A percentile compares a stretch with the other conserved stretches of the same genome.
Evolutionary conservation across 495 filamentous ascomycete species (phyloP).

Genomic region (Penicillium roqueforti): DNA sequence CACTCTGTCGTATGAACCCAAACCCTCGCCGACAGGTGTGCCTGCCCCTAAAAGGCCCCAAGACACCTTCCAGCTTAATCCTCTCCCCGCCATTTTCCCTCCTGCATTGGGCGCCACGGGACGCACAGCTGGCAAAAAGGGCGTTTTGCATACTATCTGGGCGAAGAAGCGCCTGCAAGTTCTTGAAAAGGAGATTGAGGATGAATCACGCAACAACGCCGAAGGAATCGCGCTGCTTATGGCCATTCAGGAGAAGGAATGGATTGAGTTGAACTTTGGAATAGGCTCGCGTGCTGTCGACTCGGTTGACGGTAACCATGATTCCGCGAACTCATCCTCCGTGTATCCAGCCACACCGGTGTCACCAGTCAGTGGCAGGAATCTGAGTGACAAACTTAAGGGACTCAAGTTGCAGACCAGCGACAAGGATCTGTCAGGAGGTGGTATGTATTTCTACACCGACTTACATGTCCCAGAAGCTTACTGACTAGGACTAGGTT

Average conservation of each 20-base stretch:
- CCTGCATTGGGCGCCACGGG: slow-evolving; percentile 62
- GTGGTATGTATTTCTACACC: slow-evolving; percentile 49
- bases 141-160: slow-evolving; percentile 80
- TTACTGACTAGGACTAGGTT: too few relatives aligned
- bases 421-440: slow-evolving; percentile 51
- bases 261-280: slow-evolving; percentile 77
- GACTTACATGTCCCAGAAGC: too few relatives aligned
- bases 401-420: slow-evolving; percentile 72
- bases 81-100: slow-evolving; percentile 77
- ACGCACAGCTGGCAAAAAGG: slow-evolving; percentile 64
- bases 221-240: slow-evolving; percentile 78
- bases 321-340: slow-evolving; percentile 12
- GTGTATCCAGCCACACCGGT: slow-evolving; percentile 48
- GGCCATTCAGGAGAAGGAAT: slow-evolving; percentile 73
- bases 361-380: slow-evolving; percentile 55
- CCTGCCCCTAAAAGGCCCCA: too few relatives aligned
- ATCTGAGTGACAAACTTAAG: slow-evolving; percentile 69
- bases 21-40: too few relatives aligned
- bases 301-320: slow-evolving; percentile 12
- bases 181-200: slow-evolving; percentile 65
- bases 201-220: slow-evolving; percentile 59
- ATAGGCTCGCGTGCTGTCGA: slow-evolving; percentile 36
- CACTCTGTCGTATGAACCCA: slow-evolving; percentile 57
- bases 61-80: slow-evolving; percentile 56
- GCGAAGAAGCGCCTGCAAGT: slow-evolving; percentile 70